These are phyloP conservation scores for Colletotrichum truncatum DNA, from an alignment of 2,329 filamentous ascomycete genomes.

Conservation along the genomic window DNA sequence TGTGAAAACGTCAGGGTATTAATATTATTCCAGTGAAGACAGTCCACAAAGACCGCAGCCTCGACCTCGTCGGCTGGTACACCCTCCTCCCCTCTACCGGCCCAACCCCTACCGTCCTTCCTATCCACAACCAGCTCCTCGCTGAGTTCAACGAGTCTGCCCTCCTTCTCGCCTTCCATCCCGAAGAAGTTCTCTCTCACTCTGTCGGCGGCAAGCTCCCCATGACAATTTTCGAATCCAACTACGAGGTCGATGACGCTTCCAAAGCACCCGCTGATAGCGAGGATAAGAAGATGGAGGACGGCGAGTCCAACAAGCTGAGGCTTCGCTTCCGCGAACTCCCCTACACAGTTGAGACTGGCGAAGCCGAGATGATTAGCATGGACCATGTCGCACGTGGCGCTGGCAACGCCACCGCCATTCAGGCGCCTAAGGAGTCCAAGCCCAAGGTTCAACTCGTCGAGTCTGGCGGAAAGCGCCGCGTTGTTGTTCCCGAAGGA, in stretches of 20 bases:
- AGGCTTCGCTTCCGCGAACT: constrained; percentile 83
- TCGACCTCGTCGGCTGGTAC: constrained; percentile 94
- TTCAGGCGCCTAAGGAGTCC: constrained; percentile 48
- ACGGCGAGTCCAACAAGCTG: constrained; percentile 59
- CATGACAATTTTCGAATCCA: constrained; percentile 89
- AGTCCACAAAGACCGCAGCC: constrained; percentile 84
- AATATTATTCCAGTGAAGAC: constrained; percentile 72
- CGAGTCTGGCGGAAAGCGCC: constrained; percentile 58
- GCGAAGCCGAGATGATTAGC: constrained; percentile 97
- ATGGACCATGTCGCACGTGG: constrained; percentile 92
- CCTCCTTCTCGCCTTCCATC: constrained; percentile 89
- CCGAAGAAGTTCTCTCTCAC: constrained; percentile 62
- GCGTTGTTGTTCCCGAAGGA: constrained; percentile 44
- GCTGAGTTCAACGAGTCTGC: constrained; percentile 82
- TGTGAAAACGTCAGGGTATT: too few relatives aligned
- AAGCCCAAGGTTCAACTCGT: constrained; percentile 52
- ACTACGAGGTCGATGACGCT: constrained; percentile 75
- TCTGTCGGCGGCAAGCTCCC: constrained; percentile 83
- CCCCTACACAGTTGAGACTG: constrained; percentile 89
- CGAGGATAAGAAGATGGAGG: constrained; percentile 79
- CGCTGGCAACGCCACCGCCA: constrained; percentile 80
- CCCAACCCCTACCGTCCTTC: constrained; percentile 73
- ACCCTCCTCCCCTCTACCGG: constrained; percentile 79
- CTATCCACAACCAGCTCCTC: constrained; percentile 82
- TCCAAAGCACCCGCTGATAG: constrained; percentile 52